Conservation (phyloP, 2,329 filamentous ascomycete species). For the Trichoderma gracile region DNA sequence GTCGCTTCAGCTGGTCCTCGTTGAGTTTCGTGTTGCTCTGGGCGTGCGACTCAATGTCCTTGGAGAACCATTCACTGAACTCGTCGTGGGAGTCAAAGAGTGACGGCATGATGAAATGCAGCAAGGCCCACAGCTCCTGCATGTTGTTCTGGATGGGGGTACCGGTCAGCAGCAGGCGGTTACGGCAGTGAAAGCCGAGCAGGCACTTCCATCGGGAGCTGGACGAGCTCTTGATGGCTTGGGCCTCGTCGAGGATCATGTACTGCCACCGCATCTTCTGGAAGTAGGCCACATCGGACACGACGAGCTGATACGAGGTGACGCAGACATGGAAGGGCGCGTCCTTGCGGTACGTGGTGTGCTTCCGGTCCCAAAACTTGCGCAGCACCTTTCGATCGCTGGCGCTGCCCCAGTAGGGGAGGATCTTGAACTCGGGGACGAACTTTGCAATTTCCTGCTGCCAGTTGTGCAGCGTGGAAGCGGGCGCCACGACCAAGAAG, state of each 20-base stretch:
- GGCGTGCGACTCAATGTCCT: constrained; percentile 96
- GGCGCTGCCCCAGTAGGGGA: constrained; percentile 96
- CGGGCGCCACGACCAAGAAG: constrained; percentile 93
- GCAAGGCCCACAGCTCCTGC: constrained; percentile 95
- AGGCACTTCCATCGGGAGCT: constrained; percentile 97
- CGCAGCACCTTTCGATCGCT: constrained; percentile 92
- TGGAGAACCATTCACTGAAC: constrained; percentile 92
- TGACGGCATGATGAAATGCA: constrained; percentile 99
- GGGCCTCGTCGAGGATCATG: constrained; percentile 98
- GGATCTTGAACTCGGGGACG: constrained; percentile 88
- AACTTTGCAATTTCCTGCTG: constrained; percentile 97
- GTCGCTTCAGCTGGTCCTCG: constrained; percentile 91
- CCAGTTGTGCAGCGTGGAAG: constrained; percentile 98
- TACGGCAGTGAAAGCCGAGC: constrained; percentile 91
- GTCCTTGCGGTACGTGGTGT: constrained; percentile 90
- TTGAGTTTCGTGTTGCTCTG: constrained; percentile 99
- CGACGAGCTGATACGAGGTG: constrained; percentile 95
- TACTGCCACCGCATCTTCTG: constrained; percentile 99
- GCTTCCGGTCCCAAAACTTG: constrained; percentile 99
- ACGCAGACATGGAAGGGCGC: constrained; percentile 94
- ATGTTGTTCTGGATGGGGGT: constrained; percentile 99
- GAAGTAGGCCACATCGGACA: constrained; percentile 94
- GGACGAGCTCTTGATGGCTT: constrained; percentile 97
- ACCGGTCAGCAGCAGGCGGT: constrained; percentile 88
- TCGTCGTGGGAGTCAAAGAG: constrained; percentile 93